phyloP scores from a whole-genome alignment of 805 yeast genomes.

The Torulaspora franciscae region DNA sequence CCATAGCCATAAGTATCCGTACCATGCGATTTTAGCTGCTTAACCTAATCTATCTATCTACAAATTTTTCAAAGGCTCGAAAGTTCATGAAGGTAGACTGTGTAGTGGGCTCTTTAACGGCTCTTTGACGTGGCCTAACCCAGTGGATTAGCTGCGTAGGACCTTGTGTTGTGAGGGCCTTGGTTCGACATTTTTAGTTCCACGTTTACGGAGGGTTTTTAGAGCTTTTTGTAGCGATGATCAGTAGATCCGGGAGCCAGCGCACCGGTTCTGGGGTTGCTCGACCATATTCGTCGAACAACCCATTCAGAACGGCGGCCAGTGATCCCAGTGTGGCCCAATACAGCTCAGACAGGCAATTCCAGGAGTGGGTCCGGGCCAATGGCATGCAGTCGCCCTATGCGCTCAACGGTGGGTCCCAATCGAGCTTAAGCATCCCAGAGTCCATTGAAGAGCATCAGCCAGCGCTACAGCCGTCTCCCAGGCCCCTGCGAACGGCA shows the following conservation, averaged over 20 bases:
- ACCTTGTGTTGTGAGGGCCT: background rate
- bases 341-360: slow-evolving; percentile 37
- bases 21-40: background rate
- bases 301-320: slow-evolving; percentile 54
- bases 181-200: background rate
- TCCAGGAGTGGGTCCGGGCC: slow-evolving; percentile 52
- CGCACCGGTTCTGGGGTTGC: slow-evolving; percentile 18
- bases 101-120: background rate
- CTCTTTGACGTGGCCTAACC: background rate
- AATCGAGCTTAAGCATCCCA: slow-evolving; percentile 40
- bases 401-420: slow-evolving; percentile 25
- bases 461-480: slow-evolving; percentile 19
- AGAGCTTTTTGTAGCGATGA: slow-evolving; percentile 13
- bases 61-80: background rate
- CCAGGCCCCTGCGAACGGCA: slow-evolving; percentile 26
- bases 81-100: background rate
- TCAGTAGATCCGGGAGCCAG: slow-evolving; percentile 23
- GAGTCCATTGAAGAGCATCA: slow-evolving; percentile 41
- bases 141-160: background rate
- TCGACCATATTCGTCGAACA: slow-evolving; percentile 55
- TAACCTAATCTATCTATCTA: background rate
- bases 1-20: background rate
- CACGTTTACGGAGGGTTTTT: background rate
- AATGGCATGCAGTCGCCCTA: slow-evolving; percentile 17
- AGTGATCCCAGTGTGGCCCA: slow-evolving; percentile 27